phyloP scores from a whole-genome alignment of 2,329 filamentous ascomycete genomes.

The Daldinia sp. region DNA sequence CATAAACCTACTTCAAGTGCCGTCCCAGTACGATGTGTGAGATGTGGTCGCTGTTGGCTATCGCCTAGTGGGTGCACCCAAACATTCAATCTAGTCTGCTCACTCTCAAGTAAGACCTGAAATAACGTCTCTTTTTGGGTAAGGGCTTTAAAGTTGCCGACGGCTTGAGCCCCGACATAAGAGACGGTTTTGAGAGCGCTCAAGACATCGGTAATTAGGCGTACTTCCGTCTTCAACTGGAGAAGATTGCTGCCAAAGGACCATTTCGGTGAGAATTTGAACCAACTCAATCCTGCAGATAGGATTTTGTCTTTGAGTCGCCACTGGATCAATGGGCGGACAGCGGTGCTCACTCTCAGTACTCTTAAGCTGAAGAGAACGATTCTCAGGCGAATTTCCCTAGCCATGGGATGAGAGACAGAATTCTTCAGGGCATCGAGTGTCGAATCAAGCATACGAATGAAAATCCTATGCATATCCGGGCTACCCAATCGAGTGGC shows the following conservation, averaged over 20 bases:
- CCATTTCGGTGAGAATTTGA: slow-evolving; percentile 85
- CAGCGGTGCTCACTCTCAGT: slow-evolving; percentile 76
- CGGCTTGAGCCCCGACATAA: slow-evolving; percentile 66
- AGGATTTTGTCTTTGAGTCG: slow-evolving; percentile 89
- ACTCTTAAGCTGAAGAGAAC: slow-evolving; percentile 85
- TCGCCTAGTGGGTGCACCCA: slow-evolving; percentile 88
- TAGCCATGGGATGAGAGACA: slow-evolving; percentile 83
- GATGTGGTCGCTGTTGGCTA: slow-evolving; percentile 57
- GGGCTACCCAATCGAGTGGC: slow-evolving; percentile 87
- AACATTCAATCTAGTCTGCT: slow-evolving; percentile 84
- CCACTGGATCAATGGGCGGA: slow-evolving; percentile 75
- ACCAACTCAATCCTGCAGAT: slow-evolving; percentile 90
- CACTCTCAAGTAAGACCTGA: slow-evolving; percentile 82
- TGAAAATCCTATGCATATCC: slow-evolving; percentile 84
- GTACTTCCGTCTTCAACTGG: slow-evolving; percentile 92
- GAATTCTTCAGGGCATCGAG: slow-evolving; percentile 78
- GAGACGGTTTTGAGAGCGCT: slow-evolving; percentile 73
- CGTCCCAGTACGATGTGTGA: slow-evolving; percentile 58
- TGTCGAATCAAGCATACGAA: slow-evolving; percentile 83
- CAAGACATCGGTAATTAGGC: slow-evolving; percentile 81
- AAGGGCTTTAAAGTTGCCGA: slow-evolving; percentile 72
- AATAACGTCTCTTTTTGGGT: slow-evolving; percentile 87
- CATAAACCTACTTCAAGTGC: slow-evolving; percentile 54
- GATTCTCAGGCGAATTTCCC: slow-evolving; percentile 92
- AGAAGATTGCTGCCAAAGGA: slow-evolving; percentile 95